Conservation (phyloP, 2,329 filamentous ascomycete genomes). For the Calonectria naviculata region DNA sequence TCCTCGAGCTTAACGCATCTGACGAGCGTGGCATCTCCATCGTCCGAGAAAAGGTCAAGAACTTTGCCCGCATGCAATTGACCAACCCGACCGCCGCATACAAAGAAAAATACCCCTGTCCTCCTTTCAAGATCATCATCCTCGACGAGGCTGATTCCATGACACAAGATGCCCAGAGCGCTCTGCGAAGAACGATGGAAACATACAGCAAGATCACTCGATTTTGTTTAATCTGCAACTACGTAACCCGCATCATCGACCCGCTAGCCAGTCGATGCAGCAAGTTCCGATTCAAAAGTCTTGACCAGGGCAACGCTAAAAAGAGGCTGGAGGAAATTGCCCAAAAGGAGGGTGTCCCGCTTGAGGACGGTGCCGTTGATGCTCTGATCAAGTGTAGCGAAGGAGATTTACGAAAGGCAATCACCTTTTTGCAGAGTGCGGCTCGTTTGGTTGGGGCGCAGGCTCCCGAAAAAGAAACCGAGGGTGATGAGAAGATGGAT, state of each 20-base stretch:
- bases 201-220: conserved; percentile 96
- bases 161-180: conserved; percentile 97
- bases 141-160: conserved; percentile 98
- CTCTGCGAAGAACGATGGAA: conserved; percentile 96
- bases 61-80: conserved; percentile 96
- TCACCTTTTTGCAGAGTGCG: conserved; percentile 96
- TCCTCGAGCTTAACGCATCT: conserved; percentile 99
- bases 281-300: conserved; percentile 97
- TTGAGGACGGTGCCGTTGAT: conserved; percentile 85
- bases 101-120: conserved; percentile 84
- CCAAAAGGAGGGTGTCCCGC: conserved; percentile 76
- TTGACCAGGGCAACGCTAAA: conserved; percentile 88
- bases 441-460: conserved; percentile 84
- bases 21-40: conserved; percentile 98
- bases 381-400: conserved; percentile 89
- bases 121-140: conserved; percentile 98
- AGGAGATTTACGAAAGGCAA: conserved; percentile 94
- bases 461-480: conserved; percentile 56
- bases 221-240: conserved; percentile 98
- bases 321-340: conserved; percentile 87
- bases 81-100: conserved; percentile 81
- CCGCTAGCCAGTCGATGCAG: conserved; percentile 92
- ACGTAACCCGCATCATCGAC: conserved; percentile 98
- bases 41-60: conserved; percentile 97
- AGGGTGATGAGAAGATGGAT: conserved; percentile 72